Evolutionary conservation across 805 yeast genomes (phyloP).

Genomic region (Myxozyma udenii): DNA sequence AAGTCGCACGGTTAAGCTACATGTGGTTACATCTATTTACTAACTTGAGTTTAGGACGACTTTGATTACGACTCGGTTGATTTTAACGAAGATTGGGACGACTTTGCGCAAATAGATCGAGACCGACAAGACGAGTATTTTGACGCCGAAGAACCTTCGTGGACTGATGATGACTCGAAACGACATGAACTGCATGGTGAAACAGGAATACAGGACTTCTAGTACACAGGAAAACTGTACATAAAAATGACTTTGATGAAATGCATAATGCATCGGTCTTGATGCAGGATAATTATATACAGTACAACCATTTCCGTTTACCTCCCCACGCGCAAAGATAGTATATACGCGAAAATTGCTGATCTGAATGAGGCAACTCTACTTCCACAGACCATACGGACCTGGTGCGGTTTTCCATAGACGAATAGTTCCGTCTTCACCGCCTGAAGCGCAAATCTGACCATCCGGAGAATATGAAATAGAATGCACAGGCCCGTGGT

Average conservation of each 20-base stretch:
- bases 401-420: conserved; percentile 31
- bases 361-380: too few species aligned
- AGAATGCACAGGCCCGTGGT: conserved; percentile 34
- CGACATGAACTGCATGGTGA: conserved; percentile 11
- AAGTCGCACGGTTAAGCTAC: too few species aligned
- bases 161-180: conserved; percentile 4
- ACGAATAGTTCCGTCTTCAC: conserved; percentile 33
- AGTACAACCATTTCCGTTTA: background rate
- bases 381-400: conserved; percentile 39
- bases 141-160: conserved; percentile 22
- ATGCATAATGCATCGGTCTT: background rate
- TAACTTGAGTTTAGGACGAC: conserved; percentile 9
- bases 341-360: too few species aligned
- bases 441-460: conserved; percentile 30
- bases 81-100: conserved; percentile 24
- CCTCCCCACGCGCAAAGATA: too few species aligned
- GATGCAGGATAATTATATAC: background rate
- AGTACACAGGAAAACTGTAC: background rate
- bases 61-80: conserved; percentile 24
- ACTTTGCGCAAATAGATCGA: conserved; percentile 14
- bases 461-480: conserved; percentile 32
- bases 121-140: conserved; percentile 24
- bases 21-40: background rate
- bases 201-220: conserved; percentile 26
- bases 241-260: background rate